Conservation (phyloP, 2,329 filamentous ascomycete species). For the Cladobotryum protrusum region DNA sequence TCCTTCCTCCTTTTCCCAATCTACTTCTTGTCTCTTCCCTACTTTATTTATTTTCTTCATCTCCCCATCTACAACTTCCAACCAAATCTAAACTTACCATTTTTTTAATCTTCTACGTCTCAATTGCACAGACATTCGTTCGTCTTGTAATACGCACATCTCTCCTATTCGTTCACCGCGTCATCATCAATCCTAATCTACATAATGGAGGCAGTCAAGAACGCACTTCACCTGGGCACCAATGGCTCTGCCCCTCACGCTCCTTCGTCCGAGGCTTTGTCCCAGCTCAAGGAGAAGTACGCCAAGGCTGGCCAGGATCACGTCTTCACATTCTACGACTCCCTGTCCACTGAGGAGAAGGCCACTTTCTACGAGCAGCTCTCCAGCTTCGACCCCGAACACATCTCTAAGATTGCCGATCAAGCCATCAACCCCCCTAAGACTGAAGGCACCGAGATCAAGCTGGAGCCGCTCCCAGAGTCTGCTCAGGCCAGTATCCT, state of each 20-base stretch:
- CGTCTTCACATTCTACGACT: constrained; percentile 76
- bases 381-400: constrained; percentile 69
- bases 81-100: background rate
- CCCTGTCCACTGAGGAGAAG: constrained; percentile 67
- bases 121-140: background rate
- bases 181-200: background rate
- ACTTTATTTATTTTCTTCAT: background rate
- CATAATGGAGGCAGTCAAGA: constrained; percentile 40
- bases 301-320: constrained; percentile 73
- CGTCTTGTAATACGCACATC: background rate
- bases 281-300: constrained; percentile 64
- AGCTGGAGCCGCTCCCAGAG: constrained; percentile 81
- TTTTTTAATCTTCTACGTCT: background rate
- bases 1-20: constrained; percentile 7
- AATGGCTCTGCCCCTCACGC: constrained; percentile 32
- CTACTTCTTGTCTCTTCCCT: background rate
- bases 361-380: constrained; percentile 76
- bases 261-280: constrained; percentile 60
- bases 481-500: constrained; percentile 84
- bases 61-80: background rate
- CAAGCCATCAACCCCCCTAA: constrained; percentile 74
- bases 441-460: constrained; percentile 47
- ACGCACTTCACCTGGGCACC: constrained; percentile 32
- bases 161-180: background rate
- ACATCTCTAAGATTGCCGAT: constrained; percentile 83